Base-by-base conservation (phyloP, 331 rosid genomes). In the Quercus lobata region DNA sequence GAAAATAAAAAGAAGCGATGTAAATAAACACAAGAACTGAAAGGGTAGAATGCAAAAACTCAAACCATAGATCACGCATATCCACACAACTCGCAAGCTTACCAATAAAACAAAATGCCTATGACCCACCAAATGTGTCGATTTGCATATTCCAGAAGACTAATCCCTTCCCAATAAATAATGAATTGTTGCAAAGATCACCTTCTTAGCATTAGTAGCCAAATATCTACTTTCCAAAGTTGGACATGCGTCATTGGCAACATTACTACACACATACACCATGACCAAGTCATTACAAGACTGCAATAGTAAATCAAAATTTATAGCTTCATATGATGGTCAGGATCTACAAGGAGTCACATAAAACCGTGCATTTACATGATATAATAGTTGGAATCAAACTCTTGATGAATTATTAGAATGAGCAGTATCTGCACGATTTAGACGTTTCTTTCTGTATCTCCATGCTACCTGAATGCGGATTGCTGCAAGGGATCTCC, bases 381-480 rank as follows among this genome's bases (percentile, higher is more conserved):
- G 16, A 62, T 35, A n/a, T 21, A 49, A 29, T 2, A 53, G 18
- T 34, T 58, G 15, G 74, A 46, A 22, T 82, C 32, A 71, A 22
- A 21, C 41, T 60, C n/a, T 32, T 14, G 65, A 22, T 25, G 41
- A 52, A 14, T 77, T 74, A 37, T 61, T n/a, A 22, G 89, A 57
- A 58, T 46, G 76, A 3, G 88, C 24, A 52, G 86, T 63, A 68
- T 80, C 73, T 2, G 73, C 93, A 15, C 92, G 94, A 44, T 35
- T 71, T 9, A 86, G 89, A 75, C 93, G 44, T 72, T 87, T 93
- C 87, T 57, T 87, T 72, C 93, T 61, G 84, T 91, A 89, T 79
- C 93, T 87, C 97, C 94, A 93, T 56, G 97, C 92, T 57, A 91
- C 97, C 78, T 91, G 97, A 79, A 93, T 91, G 68, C 88, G 84